phyloP scores from a whole-genome alignment of 129 eudicot genomes.

The Centaurea solstitialis region DNA sequence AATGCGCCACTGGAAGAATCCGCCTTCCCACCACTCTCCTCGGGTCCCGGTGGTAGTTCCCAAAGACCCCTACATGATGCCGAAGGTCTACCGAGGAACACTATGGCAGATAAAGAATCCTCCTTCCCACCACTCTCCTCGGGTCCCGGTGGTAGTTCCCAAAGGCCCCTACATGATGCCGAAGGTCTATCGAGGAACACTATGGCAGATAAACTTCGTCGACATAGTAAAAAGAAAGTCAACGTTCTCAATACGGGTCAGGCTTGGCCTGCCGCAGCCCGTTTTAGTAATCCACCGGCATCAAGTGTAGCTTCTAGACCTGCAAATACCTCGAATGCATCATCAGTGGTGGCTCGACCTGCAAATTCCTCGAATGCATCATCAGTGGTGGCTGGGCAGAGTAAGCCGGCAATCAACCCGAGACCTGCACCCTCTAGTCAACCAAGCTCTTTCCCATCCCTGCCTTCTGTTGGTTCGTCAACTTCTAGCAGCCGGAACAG shows the following conservation, averaged over 20 bases:
- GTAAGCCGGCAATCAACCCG: slow-evolving; percentile 29
- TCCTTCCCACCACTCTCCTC: slow-evolving; percentile 80
- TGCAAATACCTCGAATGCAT: slow-evolving; percentile 33
- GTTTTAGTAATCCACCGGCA: slow-evolving; percentile 30
- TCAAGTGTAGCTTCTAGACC: slow-evolving; percentile 41
- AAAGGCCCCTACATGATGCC: slow-evolving; percentile 34
- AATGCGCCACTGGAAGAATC: slow-evolving; percentile 63
- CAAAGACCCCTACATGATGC: slow-evolving; percentile 40
- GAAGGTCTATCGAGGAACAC: slow-evolving; percentile 47
- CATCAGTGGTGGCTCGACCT: slow-evolving; percentile 43
- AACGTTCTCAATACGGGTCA: slow-evolving; percentile 38
- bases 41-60: slow-evolving; percentile 47
- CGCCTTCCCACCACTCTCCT: slow-evolving; percentile 79
- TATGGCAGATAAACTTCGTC: slow-evolving; percentile 75
- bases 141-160: slow-evolving; percentile 52
- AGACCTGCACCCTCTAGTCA: slow-evolving; percentile 40
- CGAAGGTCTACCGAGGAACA: slow-evolving; percentile 41
- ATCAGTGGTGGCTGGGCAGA: slow-evolving; percentile 38
- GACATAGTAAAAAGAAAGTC: slow-evolving; percentile 44
- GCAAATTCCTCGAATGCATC: slow-evolving; percentile 35
- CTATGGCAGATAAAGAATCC: slow-evolving; percentile 77
- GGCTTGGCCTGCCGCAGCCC: slow-evolving; percentile 57
- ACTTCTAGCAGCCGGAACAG: slow-evolving; percentile 42
- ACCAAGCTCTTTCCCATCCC: slow-evolving; percentile 34
- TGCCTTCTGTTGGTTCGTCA: slow-evolving; percentile 34